Conservation (phyloP, 495 filamentous ascomycete species). For the Tuber borchii region DNA sequence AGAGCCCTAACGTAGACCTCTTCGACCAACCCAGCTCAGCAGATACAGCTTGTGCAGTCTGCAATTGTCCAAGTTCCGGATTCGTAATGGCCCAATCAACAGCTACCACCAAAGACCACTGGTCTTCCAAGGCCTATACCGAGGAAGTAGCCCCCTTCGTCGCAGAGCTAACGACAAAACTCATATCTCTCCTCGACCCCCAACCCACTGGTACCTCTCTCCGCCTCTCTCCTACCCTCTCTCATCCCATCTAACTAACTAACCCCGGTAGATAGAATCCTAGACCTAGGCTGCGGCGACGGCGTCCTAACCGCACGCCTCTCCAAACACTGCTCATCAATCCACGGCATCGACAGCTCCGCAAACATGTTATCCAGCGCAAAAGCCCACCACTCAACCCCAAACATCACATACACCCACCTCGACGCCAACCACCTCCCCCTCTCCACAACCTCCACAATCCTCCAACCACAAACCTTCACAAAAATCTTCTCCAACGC, state of each 20-base stretch:
- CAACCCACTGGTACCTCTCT: constrained; percentile 42
- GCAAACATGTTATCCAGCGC: constrained; percentile 58
- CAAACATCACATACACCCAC: constrained; percentile 44
- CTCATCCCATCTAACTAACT: constrained; percentile 1
- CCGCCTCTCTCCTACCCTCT: background rate
- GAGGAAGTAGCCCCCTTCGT: constrained; percentile 57
- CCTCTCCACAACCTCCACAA: constrained; percentile 22
- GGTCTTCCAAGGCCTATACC: constrained; percentile 27
- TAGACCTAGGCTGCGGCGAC: constrained; percentile 74
- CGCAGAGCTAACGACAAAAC: constrained; percentile 58
- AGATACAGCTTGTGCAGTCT: background rate
- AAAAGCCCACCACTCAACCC: constrained; percentile 41
- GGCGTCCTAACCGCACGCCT: constrained; percentile 59
- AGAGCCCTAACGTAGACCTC: background rate
- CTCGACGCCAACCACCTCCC: constrained; percentile 49
- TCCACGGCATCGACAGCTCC: constrained; percentile 63
- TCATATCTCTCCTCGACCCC: constrained; percentile 60
- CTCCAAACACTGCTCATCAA: constrained; percentile 45
- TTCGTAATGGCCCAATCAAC: constrained; percentile 7
- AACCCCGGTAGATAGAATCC: constrained; percentile 50
- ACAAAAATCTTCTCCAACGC: constrained; percentile 73
- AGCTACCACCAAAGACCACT: constrained; percentile 22
- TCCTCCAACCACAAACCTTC: constrained; percentile 36
- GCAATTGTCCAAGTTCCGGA: background rate
- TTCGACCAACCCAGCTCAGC: background rate